Evolutionary conservation across 306 rosid species (phyloP).

Genomic region (Inga laurina): DNA sequence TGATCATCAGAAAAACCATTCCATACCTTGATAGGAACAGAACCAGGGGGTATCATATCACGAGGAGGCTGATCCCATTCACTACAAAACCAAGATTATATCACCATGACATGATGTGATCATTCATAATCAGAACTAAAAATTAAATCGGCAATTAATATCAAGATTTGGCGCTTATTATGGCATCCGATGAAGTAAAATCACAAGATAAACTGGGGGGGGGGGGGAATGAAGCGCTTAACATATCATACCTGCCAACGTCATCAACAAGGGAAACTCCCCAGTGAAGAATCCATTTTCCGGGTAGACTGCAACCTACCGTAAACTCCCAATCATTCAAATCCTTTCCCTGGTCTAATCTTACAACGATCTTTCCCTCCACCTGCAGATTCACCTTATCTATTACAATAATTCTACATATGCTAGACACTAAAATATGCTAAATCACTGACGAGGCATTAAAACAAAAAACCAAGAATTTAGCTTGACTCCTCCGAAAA

Average conservation of each 20-base stretch:
- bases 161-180: constrained; percentile 8
- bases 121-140: not conserved
- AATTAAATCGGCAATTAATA: constrained; percentile 21
- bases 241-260: constrained; percentile 61
- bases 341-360: constrained; percentile 59
- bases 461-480: not conserved
- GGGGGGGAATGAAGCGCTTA: not conserved
- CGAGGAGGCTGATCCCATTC: constrained; percentile 99
- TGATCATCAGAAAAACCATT: constrained; percentile 29
- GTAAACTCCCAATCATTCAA: constrained; percentile 54
- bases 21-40: constrained; percentile 76
- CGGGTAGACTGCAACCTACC: constrained; percentile 80
- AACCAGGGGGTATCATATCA: constrained; percentile 78
- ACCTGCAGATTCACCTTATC: constrained; percentile 57
- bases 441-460: constrained; percentile 12
- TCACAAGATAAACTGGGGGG: not conserved
- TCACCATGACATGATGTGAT: too few relatives aligned
- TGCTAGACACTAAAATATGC: constrained; percentile 23
- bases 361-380: constrained; percentile 75
- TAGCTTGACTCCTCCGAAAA: not conserved
- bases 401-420: constrained; percentile 22
- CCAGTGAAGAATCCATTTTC: constrained; percentile 98
- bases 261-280: constrained; percentile 76
- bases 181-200: not conserved
- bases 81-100: constrained; percentile 47